phyloP scores from a whole-genome alignment of 805 yeast species.

The Candida michaelii region DNA sequence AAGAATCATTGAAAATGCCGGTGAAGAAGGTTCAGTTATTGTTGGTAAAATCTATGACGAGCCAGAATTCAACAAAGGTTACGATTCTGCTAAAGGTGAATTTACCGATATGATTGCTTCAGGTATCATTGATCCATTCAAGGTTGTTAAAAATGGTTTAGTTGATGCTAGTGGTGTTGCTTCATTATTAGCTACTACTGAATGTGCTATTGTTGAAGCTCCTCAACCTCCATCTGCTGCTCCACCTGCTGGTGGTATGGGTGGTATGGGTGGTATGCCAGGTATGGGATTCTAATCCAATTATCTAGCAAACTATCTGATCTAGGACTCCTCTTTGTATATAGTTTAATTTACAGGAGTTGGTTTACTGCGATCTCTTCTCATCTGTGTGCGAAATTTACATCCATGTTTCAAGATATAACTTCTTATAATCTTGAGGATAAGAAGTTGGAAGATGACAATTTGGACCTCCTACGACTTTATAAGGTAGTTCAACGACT shows the following conservation, averaged over 20 bases:
- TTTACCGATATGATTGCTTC: constrained; percentile 94
- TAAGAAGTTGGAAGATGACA: neutral
- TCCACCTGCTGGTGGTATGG: constrained; percentile 49
- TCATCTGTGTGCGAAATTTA: neutral
- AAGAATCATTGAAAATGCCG: constrained; percentile 94
- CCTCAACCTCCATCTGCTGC: constrained; percentile 69
- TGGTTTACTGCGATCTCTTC: neutral
- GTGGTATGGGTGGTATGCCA: constrained; percentile 36
- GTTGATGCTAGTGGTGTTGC: constrained; percentile 98
- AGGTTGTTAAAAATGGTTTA: constrained; percentile 93
- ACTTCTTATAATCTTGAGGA: neutral
- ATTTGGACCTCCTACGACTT: constrained; percentile 7
- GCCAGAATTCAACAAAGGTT: constrained; percentile 82
- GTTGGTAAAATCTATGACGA: constrained; percentile 80
- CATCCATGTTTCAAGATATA: constrained; percentile 8
- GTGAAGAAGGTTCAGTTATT: constrained; percentile 95
- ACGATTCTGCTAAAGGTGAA: constrained; percentile 88
- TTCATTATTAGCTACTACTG: constrained; percentile 94
- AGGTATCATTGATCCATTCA: constrained; percentile 98
- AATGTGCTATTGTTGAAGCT: constrained; percentile 96
- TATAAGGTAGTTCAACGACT: constrained; percentile 1
- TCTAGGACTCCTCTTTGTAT: constrained; percentile 8
- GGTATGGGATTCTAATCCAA: constrained; percentile 17
- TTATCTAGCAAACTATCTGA: neutral
- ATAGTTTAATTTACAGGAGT: constrained; percentile 11